These are phyloP conservation scores for Odontarrhena argentea DNA, from an alignment of 345 rosid genomes.

Conservation along the genomic window DNA sequence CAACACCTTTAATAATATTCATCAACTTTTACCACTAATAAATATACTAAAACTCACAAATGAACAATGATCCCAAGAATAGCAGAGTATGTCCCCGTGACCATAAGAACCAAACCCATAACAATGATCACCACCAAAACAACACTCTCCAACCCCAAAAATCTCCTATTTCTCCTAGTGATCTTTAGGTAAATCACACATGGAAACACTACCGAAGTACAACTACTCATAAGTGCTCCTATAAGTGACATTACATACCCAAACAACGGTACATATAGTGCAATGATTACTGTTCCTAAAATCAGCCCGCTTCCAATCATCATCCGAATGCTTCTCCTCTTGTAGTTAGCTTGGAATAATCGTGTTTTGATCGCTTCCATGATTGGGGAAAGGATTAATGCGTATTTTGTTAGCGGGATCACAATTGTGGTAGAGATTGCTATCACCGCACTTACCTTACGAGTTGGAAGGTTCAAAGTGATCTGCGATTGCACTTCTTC, in stretches of 20 bases:
- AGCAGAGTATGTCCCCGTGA: slow-evolving; percentile 25
- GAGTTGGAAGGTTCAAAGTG: slow-evolving; percentile 28
- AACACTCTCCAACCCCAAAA: slow-evolving; percentile 18
- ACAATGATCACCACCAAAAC: slow-evolving; percentile 13
- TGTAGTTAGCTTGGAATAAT: background rate
- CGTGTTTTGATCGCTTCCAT: slow-evolving; percentile 20
- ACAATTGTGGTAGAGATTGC: slow-evolving; percentile 20
- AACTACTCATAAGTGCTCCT: slow-evolving; percentile 12
- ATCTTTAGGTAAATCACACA: slow-evolving; percentile 16
- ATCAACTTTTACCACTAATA: background rate
- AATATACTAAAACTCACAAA: background rate
- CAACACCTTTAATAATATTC: background rate
- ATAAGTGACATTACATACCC: slow-evolving; percentile 27
- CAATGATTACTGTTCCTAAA: slow-evolving; percentile 16
- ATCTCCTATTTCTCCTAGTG: background rate
- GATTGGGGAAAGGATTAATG: slow-evolving; percentile 10
- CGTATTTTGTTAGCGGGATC: slow-evolving; percentile 24
- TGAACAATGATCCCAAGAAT: slow-evolving; percentile 21
- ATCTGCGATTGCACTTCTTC: slow-evolving; percentile 21
- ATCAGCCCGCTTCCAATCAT: slow-evolving; percentile 1
- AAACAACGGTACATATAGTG: slow-evolving; percentile 22
- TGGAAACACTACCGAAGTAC: slow-evolving; percentile 18
- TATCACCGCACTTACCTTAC: slow-evolving; percentile 17
- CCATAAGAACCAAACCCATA: slow-evolving; percentile 23
- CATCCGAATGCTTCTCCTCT: background rate